These are phyloP conservation scores for Diplocarpon rosae DNA, from an alignment of 2,329 filamentous ascomycete genomes.

Conservation along the genomic window DNA sequence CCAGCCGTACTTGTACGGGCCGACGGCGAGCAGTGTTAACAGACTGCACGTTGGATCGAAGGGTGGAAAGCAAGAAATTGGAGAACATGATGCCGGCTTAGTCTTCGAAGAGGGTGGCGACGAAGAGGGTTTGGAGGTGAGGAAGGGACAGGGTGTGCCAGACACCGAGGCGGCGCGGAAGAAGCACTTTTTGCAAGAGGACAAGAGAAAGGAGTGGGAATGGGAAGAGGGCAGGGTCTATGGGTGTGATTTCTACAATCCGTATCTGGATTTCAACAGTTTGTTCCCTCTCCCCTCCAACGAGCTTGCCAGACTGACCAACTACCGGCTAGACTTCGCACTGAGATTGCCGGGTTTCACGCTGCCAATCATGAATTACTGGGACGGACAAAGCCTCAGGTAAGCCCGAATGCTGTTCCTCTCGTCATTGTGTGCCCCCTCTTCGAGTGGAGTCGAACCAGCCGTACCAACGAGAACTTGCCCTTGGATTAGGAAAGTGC, in stretches of 20 bases:
- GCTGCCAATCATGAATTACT: slow-evolving; percentile 63
- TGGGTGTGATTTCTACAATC: slow-evolving; percentile 73
- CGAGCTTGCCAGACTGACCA: neutral
- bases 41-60: slow-evolving; percentile 52
- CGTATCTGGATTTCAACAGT: slow-evolving; percentile 77
- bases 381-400: slow-evolving; percentile 69
- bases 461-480: slow-evolving; percentile 9
- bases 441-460: neutral
- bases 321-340: slow-evolving; percentile 42
- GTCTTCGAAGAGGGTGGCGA: slow-evolving; percentile 30
- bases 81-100: slow-evolving; percentile 14
- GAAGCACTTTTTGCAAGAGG: slow-evolving; percentile 48
- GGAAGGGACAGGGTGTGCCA: slow-evolving; percentile 32
- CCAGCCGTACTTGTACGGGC: slow-evolving; percentile 74
- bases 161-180: slow-evolving; percentile 36
- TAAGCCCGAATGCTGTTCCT: slow-evolving; percentile 29
- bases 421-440: slow-evolving; percentile 24
- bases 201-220: slow-evolving; percentile 42
- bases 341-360: slow-evolving; percentile 63
- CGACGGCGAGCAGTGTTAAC: slow-evolving; percentile 72
- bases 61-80: slow-evolving; percentile 27
- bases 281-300: neutral
- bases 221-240: slow-evolving; percentile 54
- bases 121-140: slow-evolving; percentile 31
- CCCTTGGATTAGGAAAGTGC: slow-evolving; percentile 19